Conservation (phyloP, 73 alveolate genomes). For the Stentor roeselii region DNA sequence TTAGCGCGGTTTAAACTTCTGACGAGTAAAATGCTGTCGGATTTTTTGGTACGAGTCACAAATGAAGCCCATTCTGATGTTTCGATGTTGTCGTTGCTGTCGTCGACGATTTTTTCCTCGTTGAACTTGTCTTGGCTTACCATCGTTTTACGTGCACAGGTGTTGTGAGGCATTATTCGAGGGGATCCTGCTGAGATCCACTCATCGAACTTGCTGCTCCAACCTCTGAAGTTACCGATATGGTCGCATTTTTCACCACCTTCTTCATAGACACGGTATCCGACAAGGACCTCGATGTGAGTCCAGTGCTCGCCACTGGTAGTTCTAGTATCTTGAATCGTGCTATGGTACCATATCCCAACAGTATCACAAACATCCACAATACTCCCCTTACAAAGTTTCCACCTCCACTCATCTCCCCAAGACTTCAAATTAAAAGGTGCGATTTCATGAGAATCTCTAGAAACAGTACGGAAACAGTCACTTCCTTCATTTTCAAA, state of each 20-base stretch:
- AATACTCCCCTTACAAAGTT: slow-evolving; percentile 53
- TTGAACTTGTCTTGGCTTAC: slow-evolving; percentile 8
- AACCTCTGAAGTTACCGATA: slow-evolving; percentile 66
- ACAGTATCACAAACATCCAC: slow-evolving; percentile 75
- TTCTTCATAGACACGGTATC: slow-evolving; percentile 65
- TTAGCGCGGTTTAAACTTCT: slow-evolving; percentile 60
- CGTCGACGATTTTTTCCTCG: slow-evolving; percentile 58
- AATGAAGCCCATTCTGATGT: slow-evolving; percentile 47
- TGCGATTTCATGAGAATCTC: slow-evolving; percentile 47
- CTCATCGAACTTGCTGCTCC: slow-evolving; percentile 81
- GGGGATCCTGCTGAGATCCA: slow-evolving; percentile 71
- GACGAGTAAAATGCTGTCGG: slow-evolving; percentile 43
- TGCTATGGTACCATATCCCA: slow-evolving; percentile 57
- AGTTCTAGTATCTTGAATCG: slow-evolving; percentile 41
- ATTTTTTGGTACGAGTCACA: slow-evolving; percentile 63
- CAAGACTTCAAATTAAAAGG: slow-evolving; percentile 42
- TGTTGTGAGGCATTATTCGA: slow-evolving; percentile 36
- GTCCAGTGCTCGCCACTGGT: slow-evolving; percentile 32
- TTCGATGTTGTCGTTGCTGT: slow-evolving; percentile 48
- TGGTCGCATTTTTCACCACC: slow-evolving; percentile 68
- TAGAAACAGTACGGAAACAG: slow-evolving; percentile 20
- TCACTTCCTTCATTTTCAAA: slow-evolving; percentile 30
- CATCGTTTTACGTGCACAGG: slow-evolving; percentile 37
- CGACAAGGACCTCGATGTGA: slow-evolving; percentile 42
- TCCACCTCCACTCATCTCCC: slow-evolving; percentile 52